Conservation (phyloP, 148 eudicot genomes). For the Rhododendron williamsianum region DNA sequence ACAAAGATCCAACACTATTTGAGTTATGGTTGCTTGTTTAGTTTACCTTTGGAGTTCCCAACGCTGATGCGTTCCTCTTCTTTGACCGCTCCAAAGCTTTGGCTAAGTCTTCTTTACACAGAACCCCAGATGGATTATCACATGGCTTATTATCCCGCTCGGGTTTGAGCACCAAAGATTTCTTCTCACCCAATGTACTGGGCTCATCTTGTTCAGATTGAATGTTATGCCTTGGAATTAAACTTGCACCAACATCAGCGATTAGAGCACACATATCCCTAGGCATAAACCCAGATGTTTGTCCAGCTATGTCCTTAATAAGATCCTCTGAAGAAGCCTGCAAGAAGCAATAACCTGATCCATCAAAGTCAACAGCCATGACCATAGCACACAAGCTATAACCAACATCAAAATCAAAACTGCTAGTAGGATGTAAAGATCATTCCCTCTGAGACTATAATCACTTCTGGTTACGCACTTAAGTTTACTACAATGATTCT, state of each 20-base stretch:
- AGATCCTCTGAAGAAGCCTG: conserved; percentile 65
- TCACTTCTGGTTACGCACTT: background rate
- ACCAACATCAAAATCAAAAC: background rate
- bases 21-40: background rate
- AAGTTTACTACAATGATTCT: background rate
- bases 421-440: background rate
- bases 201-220: conserved; percentile 28
- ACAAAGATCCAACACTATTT: background rate
- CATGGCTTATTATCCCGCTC: conserved; percentile 23
- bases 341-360: conserved; percentile 22
- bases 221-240: conserved; percentile 34
- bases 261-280: conserved; percentile 75
- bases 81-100: conserved; percentile 78
- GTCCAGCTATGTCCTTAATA: conserved; percentile 72
- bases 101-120: conserved; percentile 52
- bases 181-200: conserved; percentile 21
- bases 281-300: conserved; percentile 89
- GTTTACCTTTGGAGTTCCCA: conserved; percentile 93
- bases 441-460: background rate
- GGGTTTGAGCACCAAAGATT: conserved; percentile 16
- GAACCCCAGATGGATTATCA: conserved; percentile 26
- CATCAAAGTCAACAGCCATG: conserved; percentile 28
- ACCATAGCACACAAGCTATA: conserved; percentile 5
- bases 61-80: conserved; percentile 85
- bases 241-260: conserved; percentile 80